These are phyloP conservation scores for Melampsora larici-populina DNA, from an alignment of 1,284 basidiomycete species.

Conservation along the genomic window DNA sequence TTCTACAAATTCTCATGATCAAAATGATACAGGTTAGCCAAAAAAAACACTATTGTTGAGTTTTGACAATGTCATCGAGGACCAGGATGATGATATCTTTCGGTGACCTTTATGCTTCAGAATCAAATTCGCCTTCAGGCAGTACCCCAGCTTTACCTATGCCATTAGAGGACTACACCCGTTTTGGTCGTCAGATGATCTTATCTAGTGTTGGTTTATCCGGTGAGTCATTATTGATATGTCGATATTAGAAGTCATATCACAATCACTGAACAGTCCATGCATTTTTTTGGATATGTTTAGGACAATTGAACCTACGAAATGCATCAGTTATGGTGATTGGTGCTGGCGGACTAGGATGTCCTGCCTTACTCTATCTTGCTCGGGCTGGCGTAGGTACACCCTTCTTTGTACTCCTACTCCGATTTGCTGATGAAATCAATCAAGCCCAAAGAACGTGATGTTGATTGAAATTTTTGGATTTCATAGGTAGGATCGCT, in stretches of 20 bases:
- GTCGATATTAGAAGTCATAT: constrained; percentile 24
- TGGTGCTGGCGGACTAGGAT: constrained; percentile 93
- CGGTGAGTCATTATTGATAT: constrained; percentile 58
- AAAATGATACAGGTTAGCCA: background rate
- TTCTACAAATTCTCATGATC: background rate
- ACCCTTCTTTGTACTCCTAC: constrained; percentile 47
- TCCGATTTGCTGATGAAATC: background rate
- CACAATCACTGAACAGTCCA: constrained; percentile 14
- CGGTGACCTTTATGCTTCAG: background rate
- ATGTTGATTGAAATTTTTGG: background rate
- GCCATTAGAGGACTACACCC: constrained; percentile 66
- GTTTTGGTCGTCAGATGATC: constrained; percentile 98
- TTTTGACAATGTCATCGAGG: background rate
- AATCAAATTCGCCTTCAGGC: background rate
- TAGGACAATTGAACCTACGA: constrained; percentile 79
- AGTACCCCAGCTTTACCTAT: constrained; percentile 48
- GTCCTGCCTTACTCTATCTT: constrained; percentile 90
- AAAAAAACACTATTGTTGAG: background rate
- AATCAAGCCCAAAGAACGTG: background rate
- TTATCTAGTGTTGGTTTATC: constrained; percentile 79
- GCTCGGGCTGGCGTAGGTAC: constrained; percentile 84
- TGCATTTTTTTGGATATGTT: background rate
- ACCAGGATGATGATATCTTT: background rate
- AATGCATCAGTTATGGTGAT: constrained; percentile 76
- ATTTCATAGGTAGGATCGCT: constrained; percentile 66